Evolutionary conservation across 2,329 filamentous ascomycete genomes (phyloP), one percentile per base, ranked within the genome.

Genomic region (Aspergillaceae sp.): DNA sequence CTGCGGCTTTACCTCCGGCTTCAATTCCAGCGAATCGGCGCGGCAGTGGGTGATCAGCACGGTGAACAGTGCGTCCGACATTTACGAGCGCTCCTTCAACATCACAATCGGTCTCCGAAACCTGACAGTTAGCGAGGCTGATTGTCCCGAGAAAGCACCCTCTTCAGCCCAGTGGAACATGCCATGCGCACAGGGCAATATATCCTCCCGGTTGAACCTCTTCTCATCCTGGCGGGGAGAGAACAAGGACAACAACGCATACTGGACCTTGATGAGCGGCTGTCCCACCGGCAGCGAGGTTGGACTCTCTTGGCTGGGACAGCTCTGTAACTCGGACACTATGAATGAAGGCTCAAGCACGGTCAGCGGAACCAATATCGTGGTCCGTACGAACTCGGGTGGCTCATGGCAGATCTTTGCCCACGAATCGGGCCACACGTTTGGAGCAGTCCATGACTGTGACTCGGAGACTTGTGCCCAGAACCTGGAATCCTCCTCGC

Each of bases 401-500:
- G 89, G 81, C 30, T 5, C 30, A 9, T 97, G 91, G 91, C 89
- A 96, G 64, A 86, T 97, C 48, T 87, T 97, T 67, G 91, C 91
- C 29, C 91, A 97, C 63, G 91, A 97, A 67, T 83, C 84, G 3
- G 91, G 90, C 1, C 91, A 97, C 65, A 97, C 89, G 0, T 97
- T 95, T 65, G 91, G 91, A 40, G 92, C 91, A 4, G 88, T 96
- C 7, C 92, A 98, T 67, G 92, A 98, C 67, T 98, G 92, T 67
- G 85, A 80, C 2, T 62, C 72, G 0, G 51, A 67, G n/a, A 77
- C 84, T 2, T 97, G 91, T 62, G 57, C 60, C 5, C 76, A 87
- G 48, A 74, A 78, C 19, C 78, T 79, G 1, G 76, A 82, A 52
- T 74, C 68, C 45, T 72, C 79, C 1, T 80, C 82, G 37, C 77